phyloP scores from a whole-genome alignment of 106 monocot species.

The Amphibolis antarctica region DNA sequence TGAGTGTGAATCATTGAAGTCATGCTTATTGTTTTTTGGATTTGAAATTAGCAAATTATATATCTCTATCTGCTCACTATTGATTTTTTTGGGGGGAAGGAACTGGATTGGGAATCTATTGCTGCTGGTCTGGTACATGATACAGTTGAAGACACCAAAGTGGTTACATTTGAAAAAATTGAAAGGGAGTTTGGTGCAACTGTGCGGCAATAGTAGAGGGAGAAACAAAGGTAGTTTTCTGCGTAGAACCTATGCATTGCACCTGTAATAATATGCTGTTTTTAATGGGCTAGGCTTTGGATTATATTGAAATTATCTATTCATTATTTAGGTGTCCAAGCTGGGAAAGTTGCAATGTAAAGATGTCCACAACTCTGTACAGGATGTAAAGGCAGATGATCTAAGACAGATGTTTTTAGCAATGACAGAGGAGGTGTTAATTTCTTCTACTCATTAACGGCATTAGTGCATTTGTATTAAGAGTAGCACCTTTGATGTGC shows the following conservation, averaged over 20 bases:
- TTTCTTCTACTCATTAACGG: background rate
- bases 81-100: slow-evolving; percentile 33
- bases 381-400: slow-evolving; percentile 97
- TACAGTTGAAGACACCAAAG: slow-evolving; percentile 90
- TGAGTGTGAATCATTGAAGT: slow-evolving; percentile 37
- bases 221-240: slow-evolving; percentile 70
- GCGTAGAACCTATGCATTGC: background rate
- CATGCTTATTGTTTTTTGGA: background rate
- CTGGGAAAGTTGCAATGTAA: slow-evolving; percentile 88
- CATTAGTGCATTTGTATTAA: background rate
- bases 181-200: slow-evolving; percentile 82
- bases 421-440: slow-evolving; percentile 90
- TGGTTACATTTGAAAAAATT: slow-evolving; percentile 95
- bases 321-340: slow-evolving; percentile 64
- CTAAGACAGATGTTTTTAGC: slow-evolving; percentile 96
- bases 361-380: slow-evolving; percentile 42
- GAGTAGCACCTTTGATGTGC: background rate
- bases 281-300: background rate
- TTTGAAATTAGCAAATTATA: background rate
- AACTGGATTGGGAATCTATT: slow-evolving; percentile 97
- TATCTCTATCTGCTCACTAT: background rate
- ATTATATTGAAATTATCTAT: background rate
- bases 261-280: background rate
- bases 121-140: slow-evolving; percentile 97
- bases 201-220: slow-evolving; percentile 93